Evolutionary conservation across 352 stramenopile genomes (phyloP), one percentile per base, ranked within the genome.

Genomic region (Aphanomyces euteiches): DNA sequence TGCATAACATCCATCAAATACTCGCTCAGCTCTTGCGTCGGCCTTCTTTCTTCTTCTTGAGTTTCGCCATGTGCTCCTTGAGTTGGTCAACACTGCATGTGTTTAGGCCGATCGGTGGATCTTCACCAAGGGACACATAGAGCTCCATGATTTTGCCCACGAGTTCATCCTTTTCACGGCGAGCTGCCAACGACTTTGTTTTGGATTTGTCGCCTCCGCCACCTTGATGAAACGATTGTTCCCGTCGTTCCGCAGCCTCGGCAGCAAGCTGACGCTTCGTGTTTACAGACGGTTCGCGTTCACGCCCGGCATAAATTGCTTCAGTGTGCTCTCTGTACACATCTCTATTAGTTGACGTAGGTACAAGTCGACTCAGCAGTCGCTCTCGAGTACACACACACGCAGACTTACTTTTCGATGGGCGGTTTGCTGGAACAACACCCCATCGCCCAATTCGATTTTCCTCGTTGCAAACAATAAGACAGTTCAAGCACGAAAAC

Each of bases 131-230:
- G 54, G 69, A 79, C n/a, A 78, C 79, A 77, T 96, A 96, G 39
- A 79, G 72, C 68, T 89, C 90, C 70, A 86, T 85, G 63, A 96
- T 87, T 66, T 77, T 88, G n/a, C 84, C 87, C 4, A 96, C 73
- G 13, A 96, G 75, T 19, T 95, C 88, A 57, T 95, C 88, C 70
- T 95, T 95, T 50, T 91, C 80, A 38, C 87, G 87, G 10, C 88
- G 85, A 38, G 89, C 67, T 2, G 77, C 77, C 54, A 94, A 76
- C 15, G 72, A 79, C 48, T 80, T 82, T 60, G 83, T 83, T 69
- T 93, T 92, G 21, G 86, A 78, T 3, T 82, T 75, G 75, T 92
- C 83, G 10, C 65, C 71, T 17, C 78, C 66, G 21, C 87, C 85
- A 19, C 87, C 87, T 61, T 94, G 87, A n/a, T 83, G 82, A 83